Conservation (phyloP, 208 protist species). For the Tritrichomonas musculus region DNA sequence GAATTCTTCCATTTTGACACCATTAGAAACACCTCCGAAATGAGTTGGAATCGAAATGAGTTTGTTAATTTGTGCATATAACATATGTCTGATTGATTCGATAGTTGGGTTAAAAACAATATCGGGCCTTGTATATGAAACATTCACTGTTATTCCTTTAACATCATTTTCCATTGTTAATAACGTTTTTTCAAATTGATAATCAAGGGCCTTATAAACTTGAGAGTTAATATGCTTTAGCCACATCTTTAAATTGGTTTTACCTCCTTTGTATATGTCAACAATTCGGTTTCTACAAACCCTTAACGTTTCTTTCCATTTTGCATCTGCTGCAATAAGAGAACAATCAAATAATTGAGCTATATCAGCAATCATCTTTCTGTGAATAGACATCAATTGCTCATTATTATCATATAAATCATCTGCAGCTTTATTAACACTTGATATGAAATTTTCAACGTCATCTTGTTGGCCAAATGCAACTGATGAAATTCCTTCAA, state of each 20-base stretch:
- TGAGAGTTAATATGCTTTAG: not conserved
- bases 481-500: not conserved
- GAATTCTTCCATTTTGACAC: not conserved
- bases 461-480: not conserved
- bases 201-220: conserved; percentile 11
- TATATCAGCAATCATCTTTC: conserved; percentile 18
- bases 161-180: conserved; percentile 22
- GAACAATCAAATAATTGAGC: not conserved
- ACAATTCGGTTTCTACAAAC: not conserved
- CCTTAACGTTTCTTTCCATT: conserved; percentile 6
- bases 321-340: not conserved
- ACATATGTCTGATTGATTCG: not conserved
- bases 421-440: not conserved
- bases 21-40: not conserved
- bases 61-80: not conserved
- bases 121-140: not conserved
- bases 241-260: conserved; percentile 4
- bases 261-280: not conserved
- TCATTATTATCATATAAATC: conserved; percentile 23
- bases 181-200: conserved; percentile 27
- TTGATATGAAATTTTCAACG: not conserved
- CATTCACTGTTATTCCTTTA: not conserved
- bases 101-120: not conserved
- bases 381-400: not conserved
- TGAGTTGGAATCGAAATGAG: not conserved